Evolutionary conservation across 257 asterid species (phyloP), one percentile per base, ranked within the genome.

Genomic region (Cinchona pubescens): DNA sequence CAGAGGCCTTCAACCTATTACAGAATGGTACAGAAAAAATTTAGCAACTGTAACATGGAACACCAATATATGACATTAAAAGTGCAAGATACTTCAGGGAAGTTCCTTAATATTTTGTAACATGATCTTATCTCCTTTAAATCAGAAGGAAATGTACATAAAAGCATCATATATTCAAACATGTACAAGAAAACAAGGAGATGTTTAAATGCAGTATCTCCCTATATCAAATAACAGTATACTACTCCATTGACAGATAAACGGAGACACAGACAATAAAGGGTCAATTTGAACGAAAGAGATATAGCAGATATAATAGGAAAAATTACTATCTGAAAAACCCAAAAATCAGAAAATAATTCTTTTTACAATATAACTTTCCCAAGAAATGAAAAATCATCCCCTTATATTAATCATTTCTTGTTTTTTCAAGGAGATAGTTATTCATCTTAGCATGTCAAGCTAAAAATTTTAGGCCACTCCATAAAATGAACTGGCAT

Each of bases 1-100:
- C 84, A 75, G 71, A 94, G 87, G n/a, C 94, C 96, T 70, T 92
- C 97, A 29, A 83, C 91, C 98, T 94, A 88, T 87, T 78, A 25
- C 75, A 76, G 6, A 23, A 23, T 58, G 59, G 74, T 56, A 32
- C 27, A 55, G 42, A 34, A 38, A 3, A 67, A 61, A 29, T 2
- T 74, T 23, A 53, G 64, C 48, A 65, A 21, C 0, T 30, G 73
- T 16, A 42, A 21, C 37, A 4, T 0, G 74, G 9, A 78, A 34
- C 29, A 34, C 18, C 71, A 19, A n/a, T 42, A 30, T 60, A 56
- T 34, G 14, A 18, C 25, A 21, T 58, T 16, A 23, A 19, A 32
- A 8, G 8, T 9, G 27, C 74, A 48, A 19, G 27, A 12, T 70
- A 25, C 3, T 49, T 1, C 0, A 49, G 1, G 32, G 30, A 69